Evolutionary conservation across 2,329 filamentous ascomycete species (phyloP).

Genomic region (Cladosporium velox): DNA sequence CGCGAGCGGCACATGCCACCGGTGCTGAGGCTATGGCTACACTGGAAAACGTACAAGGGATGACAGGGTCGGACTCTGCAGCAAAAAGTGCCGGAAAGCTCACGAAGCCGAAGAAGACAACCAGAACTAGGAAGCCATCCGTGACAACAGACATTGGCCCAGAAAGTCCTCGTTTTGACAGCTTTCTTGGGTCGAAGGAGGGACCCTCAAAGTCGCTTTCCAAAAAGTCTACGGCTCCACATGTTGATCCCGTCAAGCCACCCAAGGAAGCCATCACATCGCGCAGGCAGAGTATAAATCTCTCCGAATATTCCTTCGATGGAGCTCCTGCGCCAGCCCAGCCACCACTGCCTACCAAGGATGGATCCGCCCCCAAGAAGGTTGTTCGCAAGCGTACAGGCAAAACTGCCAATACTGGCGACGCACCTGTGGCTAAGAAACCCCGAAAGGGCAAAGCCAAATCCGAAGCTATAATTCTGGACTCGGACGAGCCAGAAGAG

Average conservation of each 20-base stretch:
- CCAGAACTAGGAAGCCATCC: neutral
- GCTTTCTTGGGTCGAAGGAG: neutral
- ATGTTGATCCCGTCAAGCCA: neutral
- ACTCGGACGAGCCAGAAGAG: slow-evolving; percentile 32
- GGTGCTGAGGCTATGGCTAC: neutral
- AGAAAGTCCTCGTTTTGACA: neutral
- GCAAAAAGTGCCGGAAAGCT: slow-evolving; percentile 21
- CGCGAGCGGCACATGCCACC: neutral
- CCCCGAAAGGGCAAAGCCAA: slow-evolving; percentile 28
- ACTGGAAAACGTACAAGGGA: neutral
- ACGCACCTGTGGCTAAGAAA: slow-evolving; percentile 21
- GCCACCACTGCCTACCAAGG: slow-evolving; percentile 13
- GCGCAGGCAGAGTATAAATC: slow-evolving; percentile 23
- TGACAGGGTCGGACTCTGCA: neutral
- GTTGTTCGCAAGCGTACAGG: slow-evolving; percentile 21
- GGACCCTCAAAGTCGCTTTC: neutral
- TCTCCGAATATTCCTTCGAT: slow-evolving; percentile 27
- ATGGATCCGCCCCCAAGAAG: slow-evolving; percentile 9
- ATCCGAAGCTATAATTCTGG: slow-evolving; percentile 33
- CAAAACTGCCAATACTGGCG: slow-evolving; percentile 1
- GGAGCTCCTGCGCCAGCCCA: neutral
- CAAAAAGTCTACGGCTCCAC: neutral
- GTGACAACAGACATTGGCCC: neutral
- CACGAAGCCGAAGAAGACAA: slow-evolving; percentile 17
- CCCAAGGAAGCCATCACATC: neutral